phyloP scores from a whole-genome alignment of 108 stramenopile genomes.

The Cyclotella distinguenda region DNA sequence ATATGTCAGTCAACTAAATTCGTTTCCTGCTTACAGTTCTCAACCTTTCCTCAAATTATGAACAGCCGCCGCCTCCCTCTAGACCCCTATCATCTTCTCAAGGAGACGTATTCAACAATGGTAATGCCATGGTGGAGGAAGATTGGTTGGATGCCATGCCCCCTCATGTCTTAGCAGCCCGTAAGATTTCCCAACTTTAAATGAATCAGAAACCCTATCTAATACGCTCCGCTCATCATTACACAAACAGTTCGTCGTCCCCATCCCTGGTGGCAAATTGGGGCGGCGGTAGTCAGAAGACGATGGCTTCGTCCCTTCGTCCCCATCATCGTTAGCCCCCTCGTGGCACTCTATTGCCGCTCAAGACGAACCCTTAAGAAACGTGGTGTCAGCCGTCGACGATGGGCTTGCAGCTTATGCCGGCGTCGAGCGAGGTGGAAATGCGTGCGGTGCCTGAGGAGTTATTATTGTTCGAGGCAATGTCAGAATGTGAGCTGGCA shows the following conservation, averaged over 20 bases:
- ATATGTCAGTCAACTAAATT: too few species aligned
- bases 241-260: constrained; percentile 74
- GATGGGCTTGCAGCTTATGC: constrained; percentile 91
- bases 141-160: constrained; percentile 92
- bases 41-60: too few species aligned
- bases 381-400: constrained; percentile 77
- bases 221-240: too few species aligned
- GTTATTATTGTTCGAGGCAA: constrained; percentile 88
- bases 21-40: too few species aligned
- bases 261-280: constrained; percentile 84
- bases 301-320: constrained; percentile 78
- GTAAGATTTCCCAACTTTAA: too few species aligned
- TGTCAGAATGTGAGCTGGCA: constrained; percentile 94
- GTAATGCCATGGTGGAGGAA: constrained; percentile 52
- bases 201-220: too few species aligned
- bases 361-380: constrained; percentile 84
- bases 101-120: constrained; percentile 5
- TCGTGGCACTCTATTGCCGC: constrained; percentile 83
- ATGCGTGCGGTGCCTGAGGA: constrained; percentile 87
- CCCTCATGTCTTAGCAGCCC: constrained; percentile 87
- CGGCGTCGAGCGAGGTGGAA: constrained; percentile 87
- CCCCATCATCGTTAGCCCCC: constrained; percentile 74
- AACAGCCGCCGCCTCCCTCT: constrained; percentile 82
- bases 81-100: constrained; percentile 39
- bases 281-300: constrained; percentile 67